Evolutionary conservation across 2,329 filamentous ascomycete genomes (phyloP).

Genomic region (Raffaelea albimanens): DNA sequence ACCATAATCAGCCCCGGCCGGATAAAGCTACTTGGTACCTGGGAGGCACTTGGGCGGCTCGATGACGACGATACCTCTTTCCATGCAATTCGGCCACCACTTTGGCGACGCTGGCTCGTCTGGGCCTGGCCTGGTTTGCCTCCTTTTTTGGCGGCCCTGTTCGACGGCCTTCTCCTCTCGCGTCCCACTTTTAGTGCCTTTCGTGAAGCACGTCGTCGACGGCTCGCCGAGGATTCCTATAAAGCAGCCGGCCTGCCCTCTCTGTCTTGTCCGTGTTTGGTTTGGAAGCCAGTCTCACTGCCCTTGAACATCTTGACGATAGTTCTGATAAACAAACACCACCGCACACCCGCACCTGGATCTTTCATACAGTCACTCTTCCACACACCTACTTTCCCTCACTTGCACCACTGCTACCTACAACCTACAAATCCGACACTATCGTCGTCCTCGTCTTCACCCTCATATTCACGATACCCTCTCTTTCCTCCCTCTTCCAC

Average conservation of each 20-base stretch:
- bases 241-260: not conserved
- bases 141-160: not conserved
- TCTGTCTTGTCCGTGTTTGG: not conserved
- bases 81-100: no score
- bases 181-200: not conserved
- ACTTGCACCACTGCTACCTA: not conserved
- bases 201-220: not conserved
- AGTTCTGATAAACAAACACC: not conserved
- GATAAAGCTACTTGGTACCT: not conserved
- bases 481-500: not conserved
- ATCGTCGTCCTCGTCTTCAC: not conserved
- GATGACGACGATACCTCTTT: not conserved
- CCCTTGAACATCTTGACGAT: constrained; percentile 1
- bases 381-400: not conserved
- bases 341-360: not conserved
- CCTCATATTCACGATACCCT: not conserved
- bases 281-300: not conserved
- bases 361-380: not conserved
- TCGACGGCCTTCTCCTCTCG: not conserved
- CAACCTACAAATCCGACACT: not conserved
- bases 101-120: not conserved
- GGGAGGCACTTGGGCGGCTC: not conserved
- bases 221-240: not conserved
- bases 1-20: not conserved
- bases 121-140: not conserved